Percentiles rank a stretch among this genome's conserved stretches.
These are phyloP conservation scores for Thelonectria discophora DNA, from an alignment of 2,329 filamentous ascomycete genomes.

Conservation along the genomic window DNA sequence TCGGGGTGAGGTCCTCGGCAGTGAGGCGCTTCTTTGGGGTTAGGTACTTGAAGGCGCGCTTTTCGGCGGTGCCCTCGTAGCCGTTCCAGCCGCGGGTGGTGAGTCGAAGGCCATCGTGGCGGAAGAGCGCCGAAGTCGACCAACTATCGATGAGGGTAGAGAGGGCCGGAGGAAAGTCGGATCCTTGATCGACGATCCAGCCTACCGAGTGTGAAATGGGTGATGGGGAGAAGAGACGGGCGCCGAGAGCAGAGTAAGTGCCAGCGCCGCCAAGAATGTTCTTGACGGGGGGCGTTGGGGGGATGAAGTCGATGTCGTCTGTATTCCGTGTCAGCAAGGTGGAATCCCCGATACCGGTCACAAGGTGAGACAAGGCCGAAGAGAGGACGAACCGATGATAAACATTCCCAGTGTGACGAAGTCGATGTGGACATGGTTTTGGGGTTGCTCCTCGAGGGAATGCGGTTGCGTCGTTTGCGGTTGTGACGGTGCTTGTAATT, in stretches of 20 bases:
- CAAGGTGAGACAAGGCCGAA: background rate
- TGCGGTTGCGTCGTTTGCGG: background rate
- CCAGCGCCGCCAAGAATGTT: constrained; percentile 90
- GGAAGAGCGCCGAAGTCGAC: constrained; percentile 77
- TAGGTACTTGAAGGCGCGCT: constrained; percentile 82
- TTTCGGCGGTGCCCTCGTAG: constrained; percentile 76
- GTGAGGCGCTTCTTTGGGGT: constrained; percentile 87
- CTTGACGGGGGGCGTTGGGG: constrained; percentile 72
- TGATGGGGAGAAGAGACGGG: constrained; percentile 82
- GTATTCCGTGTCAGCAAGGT: constrained; percentile 32
- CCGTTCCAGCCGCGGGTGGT: constrained; percentile 95
- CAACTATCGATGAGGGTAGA: constrained; percentile 73
- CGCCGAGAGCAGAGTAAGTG: constrained; percentile 85
- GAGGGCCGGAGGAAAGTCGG: constrained; percentile 80
- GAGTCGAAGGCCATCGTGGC: constrained; percentile 70
- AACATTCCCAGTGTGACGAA: constrained; percentile 79
- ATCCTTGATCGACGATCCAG: constrained; percentile 91
- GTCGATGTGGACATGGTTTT: constrained; percentile 54
- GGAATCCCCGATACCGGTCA: background rate
- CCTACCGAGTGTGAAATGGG: constrained; percentile 74
- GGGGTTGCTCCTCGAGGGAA: background rate
- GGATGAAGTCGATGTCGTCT: constrained; percentile 92
- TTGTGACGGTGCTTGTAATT: background rate
- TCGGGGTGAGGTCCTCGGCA: constrained; percentile 71
- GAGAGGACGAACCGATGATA: constrained; percentile 67